Percentiles rank a stretch among this genome's conserved stretches.
phyloP scores from a whole-genome alignment of 2,329 filamentous ascomycete genomes.

The Colletotrichum tanaceti region DNA sequence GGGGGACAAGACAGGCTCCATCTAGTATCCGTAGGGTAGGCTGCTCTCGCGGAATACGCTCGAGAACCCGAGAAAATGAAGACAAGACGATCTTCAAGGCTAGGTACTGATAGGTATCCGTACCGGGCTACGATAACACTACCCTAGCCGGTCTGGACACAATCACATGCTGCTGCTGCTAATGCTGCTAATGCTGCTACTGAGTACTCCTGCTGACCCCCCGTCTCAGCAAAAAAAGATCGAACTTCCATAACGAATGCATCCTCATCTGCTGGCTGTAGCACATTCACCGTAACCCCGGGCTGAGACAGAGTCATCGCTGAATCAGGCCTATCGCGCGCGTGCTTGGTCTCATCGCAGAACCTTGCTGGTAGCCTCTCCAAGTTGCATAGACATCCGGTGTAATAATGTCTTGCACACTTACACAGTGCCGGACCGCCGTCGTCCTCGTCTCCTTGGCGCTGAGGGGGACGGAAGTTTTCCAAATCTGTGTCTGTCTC shows the following conservation, averaged over 20 bases:
- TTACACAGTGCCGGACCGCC: constrained; percentile 8
- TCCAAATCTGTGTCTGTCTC: neutral
- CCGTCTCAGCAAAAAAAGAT: neutral
- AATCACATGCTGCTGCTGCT: constrained; percentile 20
- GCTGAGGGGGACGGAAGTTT: constrained; percentile 3
- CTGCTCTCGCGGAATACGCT: constrained; percentile 3
- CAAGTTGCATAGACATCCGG: neutral
- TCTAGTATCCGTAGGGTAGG: too few relatives aligned
- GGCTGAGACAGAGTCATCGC: constrained; percentile 30
- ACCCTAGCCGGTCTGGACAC: neutral
- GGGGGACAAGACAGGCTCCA: neutral
- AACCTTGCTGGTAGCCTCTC: constrained; percentile 14
- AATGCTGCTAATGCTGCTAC: too few relatives aligned
- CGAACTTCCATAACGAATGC: constrained; percentile 18
- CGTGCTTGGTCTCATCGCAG: neutral
- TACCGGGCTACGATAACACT: neutral
- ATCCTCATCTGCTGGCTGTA: constrained; percentile 17
- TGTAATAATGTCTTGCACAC: neutral
- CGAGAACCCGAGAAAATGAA: constrained; percentile 4
- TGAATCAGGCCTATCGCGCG: constrained; percentile 2
- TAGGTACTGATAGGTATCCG: too few relatives aligned
- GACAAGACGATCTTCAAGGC: neutral
- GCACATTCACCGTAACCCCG: constrained; percentile 32
- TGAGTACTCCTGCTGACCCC: too few relatives aligned
- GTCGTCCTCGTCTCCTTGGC: neutral